phyloP scores from a whole-genome alignment of 768 basidiomycete genomes.

The Chiua virens region DNA sequence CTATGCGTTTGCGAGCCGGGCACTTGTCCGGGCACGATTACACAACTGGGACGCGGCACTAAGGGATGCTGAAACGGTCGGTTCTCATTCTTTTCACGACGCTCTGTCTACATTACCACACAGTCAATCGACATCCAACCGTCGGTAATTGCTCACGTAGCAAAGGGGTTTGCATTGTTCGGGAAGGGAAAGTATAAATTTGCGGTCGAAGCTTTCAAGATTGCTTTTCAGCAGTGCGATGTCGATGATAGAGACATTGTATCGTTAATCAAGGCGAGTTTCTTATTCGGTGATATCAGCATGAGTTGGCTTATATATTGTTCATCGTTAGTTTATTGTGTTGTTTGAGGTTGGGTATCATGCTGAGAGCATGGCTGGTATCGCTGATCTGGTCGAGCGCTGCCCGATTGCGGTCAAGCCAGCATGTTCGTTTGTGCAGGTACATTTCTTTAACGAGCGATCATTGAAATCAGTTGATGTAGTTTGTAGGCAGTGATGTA shows the following conservation, averaged over 20 bases:
- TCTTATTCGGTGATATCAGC: too few species aligned
- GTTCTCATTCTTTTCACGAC: not conserved
- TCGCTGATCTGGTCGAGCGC: constrained; percentile 3
- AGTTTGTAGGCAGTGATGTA: constrained; percentile 6
- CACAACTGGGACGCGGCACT: constrained; percentile 5
- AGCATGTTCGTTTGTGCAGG: constrained; percentile 6
- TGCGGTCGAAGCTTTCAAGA: constrained; percentile 2
- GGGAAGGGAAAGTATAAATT: constrained; percentile 6
- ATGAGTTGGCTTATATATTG: not conserved
- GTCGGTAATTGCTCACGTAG: constrained; percentile 6
- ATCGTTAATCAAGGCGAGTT: constrained; percentile 1
- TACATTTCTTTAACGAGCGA: not conserved
- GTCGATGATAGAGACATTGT: constrained; percentile 1
- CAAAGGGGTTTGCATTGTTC: constrained; percentile 9
- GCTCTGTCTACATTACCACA: not conserved
- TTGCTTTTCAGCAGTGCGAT: constrained; percentile 10
- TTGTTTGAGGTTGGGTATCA: constrained; percentile 10
- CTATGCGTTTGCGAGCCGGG: constrained; percentile 2
- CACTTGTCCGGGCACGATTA: constrained; percentile 7
- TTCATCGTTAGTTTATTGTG: not conserved
- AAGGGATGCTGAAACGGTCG: constrained; percentile 10
- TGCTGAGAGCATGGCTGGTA: constrained; percentile 11
- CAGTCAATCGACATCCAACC: constrained; percentile 11
- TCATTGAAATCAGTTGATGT: not conserved
- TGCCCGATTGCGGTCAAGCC: constrained; percentile 2